Evolutionary conservation across 768 basidiomycete genomes (phyloP).

Genomic region (Sistotremastrum suecicum): DNA sequence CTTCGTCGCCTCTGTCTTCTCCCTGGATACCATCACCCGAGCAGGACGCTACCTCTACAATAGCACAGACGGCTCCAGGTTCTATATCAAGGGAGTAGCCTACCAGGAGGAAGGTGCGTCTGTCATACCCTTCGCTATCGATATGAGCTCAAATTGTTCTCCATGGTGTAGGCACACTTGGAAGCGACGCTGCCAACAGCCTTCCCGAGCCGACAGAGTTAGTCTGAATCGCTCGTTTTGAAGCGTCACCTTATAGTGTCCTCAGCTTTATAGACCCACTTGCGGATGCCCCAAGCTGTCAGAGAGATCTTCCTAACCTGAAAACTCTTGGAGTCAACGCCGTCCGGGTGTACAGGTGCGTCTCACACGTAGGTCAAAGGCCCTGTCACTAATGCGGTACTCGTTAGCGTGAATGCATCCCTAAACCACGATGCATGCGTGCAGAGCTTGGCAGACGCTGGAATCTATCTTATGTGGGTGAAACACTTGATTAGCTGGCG

Average conservation of each 20-base stretch:
- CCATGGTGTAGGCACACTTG: not conserved
- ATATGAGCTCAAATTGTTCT: no score
- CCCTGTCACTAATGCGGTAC: no score
- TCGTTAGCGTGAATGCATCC: conserved; percentile 48
- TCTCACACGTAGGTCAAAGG: not conserved
- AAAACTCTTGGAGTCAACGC: conserved; percentile 66
- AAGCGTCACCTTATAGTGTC: conserved; percentile 1
- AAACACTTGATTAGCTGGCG: not conserved
- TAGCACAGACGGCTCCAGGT: conserved; percentile 53
- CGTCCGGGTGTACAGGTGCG: conserved; percentile 57
- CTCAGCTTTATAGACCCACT: conserved; percentile 66
- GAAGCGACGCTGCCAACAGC: not conserved
- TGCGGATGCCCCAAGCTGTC: conserved; percentile 48
- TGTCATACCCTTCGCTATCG: not conserved
- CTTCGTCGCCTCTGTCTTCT: conserved; percentile 38
- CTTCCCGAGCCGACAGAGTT: not conserved
- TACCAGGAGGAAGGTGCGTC: conserved; percentile 68
- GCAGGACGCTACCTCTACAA: conserved; percentile 67
- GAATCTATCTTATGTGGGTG: conserved; percentile 80
- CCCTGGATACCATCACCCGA: conserved; percentile 55
- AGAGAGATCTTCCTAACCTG: conserved; percentile 68
- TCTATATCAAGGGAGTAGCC: conserved; percentile 80
- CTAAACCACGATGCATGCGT: conserved; percentile 84
- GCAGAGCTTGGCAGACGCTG: conserved; percentile 56
- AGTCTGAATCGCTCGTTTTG: not conserved